Conservation (phyloP, 176 grass and related monocot species). For the Metroxylon sagu region DNA sequence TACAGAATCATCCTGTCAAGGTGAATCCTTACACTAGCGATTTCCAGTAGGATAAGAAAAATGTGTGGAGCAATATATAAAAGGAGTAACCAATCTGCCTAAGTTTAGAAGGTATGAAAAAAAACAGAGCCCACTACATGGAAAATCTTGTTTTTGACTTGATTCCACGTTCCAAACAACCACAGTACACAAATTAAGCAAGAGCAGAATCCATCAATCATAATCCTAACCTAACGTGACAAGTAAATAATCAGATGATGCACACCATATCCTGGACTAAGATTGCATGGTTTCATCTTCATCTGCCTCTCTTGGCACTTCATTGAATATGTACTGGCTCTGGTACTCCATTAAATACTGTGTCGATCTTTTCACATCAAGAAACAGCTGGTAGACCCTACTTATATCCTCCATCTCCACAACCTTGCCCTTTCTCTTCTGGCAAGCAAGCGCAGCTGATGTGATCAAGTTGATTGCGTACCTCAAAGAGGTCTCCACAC, state of each 20-base stretch:
- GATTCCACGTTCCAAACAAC: too few relatives aligned
- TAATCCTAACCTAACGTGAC: neutral
- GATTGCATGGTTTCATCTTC: constrained; percentile 58
- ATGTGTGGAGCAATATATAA: too few relatives aligned
- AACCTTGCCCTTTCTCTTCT: constrained; percentile 73
- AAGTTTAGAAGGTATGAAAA: too few relatives aligned
- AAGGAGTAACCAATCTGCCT: too few relatives aligned
- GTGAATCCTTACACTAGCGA: too few relatives aligned
- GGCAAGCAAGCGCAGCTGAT: constrained; percentile 52
- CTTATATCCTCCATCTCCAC: constrained; percentile 94
- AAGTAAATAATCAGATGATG: neutral
- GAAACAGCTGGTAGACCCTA: constrained; percentile 73
- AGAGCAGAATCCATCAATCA: too few relatives aligned
- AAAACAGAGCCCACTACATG: too few relatives aligned
- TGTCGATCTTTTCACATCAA: constrained; percentile 82
- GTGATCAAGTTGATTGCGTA: constrained; percentile 92
- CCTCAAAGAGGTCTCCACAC: constrained; percentile 73
- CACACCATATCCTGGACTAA: neutral
- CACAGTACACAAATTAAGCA: too few relatives aligned
- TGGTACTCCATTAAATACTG: constrained; percentile 90
- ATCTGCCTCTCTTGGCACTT: constrained; percentile 40
- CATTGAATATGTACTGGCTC: constrained; percentile 89
- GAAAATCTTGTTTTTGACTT: too few relatives aligned
- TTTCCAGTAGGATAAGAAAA: too few relatives aligned
- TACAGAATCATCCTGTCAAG: too few relatives aligned